Conservation (phyloP, 257 asterid species). For the Ajuga chamaepitys region DNA sequence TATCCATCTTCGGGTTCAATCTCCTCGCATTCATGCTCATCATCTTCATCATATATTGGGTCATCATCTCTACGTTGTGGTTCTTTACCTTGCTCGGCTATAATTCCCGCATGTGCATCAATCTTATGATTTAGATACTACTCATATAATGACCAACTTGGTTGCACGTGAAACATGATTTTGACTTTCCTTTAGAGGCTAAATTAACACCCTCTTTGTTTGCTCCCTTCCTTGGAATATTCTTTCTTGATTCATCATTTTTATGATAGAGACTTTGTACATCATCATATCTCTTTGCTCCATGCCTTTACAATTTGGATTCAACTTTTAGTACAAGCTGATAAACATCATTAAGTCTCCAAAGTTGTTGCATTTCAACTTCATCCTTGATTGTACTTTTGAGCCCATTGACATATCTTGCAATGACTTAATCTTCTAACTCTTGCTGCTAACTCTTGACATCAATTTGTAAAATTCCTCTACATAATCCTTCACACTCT, state of each 20-base stretch:
- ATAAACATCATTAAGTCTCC: too few species aligned
- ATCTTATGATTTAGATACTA: background rate
- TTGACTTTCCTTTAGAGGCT: background rate
- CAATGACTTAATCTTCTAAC: too few species aligned
- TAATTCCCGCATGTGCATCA: background rate
- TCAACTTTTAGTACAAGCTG: background rate
- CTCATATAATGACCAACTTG: slow-evolving; percentile 4
- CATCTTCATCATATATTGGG: background rate
- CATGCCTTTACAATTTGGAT: background rate
- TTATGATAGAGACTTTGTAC: background rate
- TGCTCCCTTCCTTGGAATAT: background rate
- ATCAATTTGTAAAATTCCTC: too few species aligned
- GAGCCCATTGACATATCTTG: too few species aligned
- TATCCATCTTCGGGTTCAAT: background rate
- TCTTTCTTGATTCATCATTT: background rate
- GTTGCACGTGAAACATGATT: background rate
- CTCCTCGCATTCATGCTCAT: background rate
- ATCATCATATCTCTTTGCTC: background rate
- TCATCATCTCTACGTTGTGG: background rate
- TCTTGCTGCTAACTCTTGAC: too few species aligned
- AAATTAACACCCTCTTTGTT: background rate
- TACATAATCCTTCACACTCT: too few species aligned
- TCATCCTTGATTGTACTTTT: too few species aligned
- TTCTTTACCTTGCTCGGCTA: background rate
- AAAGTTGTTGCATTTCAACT: too few species aligned